Percentiles rank a stretch among this genome's conserved stretches.
phyloP scores from a whole-genome alignment of 2,329 filamentous ascomycete species.

The Penicillium sp. region DNA sequence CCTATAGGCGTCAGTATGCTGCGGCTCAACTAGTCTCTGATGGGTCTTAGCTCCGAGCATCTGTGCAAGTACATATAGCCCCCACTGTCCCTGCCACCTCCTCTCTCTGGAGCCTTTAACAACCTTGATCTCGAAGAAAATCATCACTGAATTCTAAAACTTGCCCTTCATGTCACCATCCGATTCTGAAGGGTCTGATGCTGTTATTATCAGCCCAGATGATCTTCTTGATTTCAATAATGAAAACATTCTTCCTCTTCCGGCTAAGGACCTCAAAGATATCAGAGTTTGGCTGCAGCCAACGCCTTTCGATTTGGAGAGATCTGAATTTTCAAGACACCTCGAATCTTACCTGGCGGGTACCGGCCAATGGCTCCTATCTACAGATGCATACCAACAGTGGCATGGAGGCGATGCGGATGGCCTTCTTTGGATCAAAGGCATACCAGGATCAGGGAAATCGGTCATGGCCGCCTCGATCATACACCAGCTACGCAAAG shows the following conservation, averaged over 20 bases:
- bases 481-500: slow-evolving; percentile 8
- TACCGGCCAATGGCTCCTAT: not conserved
- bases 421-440: slow-evolving; percentile 31
- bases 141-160: not conserved
- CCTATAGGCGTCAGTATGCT: not conserved
- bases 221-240: not conserved
- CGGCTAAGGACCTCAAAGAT: not conserved
- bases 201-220: not conserved
- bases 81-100: not conserved
- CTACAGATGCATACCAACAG: slow-evolving; percentile 8
- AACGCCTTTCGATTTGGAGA: not conserved
- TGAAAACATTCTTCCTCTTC: slow-evolving; percentile 1
- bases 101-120: not conserved
- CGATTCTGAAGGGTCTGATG: not conserved
- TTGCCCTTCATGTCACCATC: not conserved
- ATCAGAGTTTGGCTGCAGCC: not conserved
- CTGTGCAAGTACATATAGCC: not conserved
- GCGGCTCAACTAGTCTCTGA: not conserved
- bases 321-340: not conserved
- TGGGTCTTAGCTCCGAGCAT: not conserved
- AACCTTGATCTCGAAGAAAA: not conserved
- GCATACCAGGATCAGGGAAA: slow-evolving; percentile 32
- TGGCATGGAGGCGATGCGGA: slow-evolving; percentile 20
- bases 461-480: slow-evolving; percentile 31
- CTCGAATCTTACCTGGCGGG: not conserved